Evolutionary conservation across 2,329 filamentous ascomycete genomes (phyloP).

Genomic region (Calcarisporium arbuscula): DNA sequence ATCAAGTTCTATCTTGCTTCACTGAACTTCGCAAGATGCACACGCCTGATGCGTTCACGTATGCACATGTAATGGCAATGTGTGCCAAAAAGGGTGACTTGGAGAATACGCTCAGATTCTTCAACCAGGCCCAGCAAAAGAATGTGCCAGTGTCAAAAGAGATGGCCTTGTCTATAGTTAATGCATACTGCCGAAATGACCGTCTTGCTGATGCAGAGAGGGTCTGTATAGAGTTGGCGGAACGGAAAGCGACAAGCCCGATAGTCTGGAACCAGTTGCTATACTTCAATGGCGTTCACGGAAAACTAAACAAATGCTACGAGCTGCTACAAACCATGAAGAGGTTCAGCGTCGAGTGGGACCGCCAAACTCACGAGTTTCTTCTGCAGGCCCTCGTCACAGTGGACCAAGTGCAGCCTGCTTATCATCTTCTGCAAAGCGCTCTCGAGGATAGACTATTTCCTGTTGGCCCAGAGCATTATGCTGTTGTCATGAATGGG

Average conservation of each 20-base stretch:
- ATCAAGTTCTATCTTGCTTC: slow-evolving; percentile 60
- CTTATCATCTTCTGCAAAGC: slow-evolving; percentile 39
- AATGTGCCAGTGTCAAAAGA: slow-evolving; percentile 44
- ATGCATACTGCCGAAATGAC: slow-evolving; percentile 51
- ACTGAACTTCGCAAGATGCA: slow-evolving; percentile 46
- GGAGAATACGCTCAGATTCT: slow-evolving; percentile 58
- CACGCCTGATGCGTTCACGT: slow-evolving; percentile 56
- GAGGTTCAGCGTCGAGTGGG: slow-evolving; percentile 37
- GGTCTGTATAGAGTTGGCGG: slow-evolving; percentile 43
- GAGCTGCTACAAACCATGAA: slow-evolving; percentile 44
- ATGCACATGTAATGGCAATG: slow-evolving; percentile 68
- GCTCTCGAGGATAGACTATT: slow-evolving; percentile 39
- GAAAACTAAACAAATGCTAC: slow-evolving; percentile 45
- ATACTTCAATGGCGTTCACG: slow-evolving; percentile 58
- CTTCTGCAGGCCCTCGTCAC: slow-evolving; percentile 43
- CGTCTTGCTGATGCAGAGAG: slow-evolving; percentile 28
- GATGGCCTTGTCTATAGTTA: slow-evolving; percentile 60
- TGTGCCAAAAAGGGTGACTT: slow-evolving; percentile 67
- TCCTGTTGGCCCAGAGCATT: slow-evolving; percentile 41
- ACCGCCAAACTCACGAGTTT: slow-evolving; percentile 42
- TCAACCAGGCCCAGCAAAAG: slow-evolving; percentile 52
- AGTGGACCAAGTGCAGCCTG: slow-evolving; percentile 43
- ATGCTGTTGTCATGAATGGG: slow-evolving; percentile 45
- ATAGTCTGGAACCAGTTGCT: slow-evolving; percentile 76
- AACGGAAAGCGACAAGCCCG: slow-evolving; percentile 44